Evolutionary conservation across 2,329 filamentous ascomycete species (phyloP).

Genomic region (Penicillium sp.): DNA sequence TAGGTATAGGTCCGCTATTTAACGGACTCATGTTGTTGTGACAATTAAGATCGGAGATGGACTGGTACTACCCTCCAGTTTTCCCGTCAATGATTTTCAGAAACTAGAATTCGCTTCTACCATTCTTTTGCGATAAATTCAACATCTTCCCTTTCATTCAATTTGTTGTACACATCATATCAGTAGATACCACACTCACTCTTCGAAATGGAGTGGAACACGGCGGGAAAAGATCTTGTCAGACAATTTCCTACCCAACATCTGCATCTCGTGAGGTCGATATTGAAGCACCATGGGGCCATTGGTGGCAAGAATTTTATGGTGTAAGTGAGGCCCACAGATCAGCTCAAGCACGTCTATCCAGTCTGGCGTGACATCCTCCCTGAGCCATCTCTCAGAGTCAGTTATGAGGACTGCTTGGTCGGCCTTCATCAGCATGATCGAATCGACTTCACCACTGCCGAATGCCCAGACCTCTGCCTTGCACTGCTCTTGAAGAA

Average conservation of each 20-base stretch:
- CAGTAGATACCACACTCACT: neutral
- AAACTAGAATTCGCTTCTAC: neutral
- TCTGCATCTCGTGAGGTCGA: neutral
- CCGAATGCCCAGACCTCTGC: slow-evolving; percentile 60
- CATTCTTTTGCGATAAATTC: neutral
- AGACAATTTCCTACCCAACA: neutral
- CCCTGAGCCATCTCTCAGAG: slow-evolving; percentile 51
- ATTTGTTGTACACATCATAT: neutral
- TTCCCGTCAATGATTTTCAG: neutral
- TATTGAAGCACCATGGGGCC: neutral
- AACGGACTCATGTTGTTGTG: no score
- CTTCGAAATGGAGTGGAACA: neutral
- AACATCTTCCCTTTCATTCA: neutral
- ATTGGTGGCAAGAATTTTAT: neutral
- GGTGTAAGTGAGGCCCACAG: neutral
- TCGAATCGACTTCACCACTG: slow-evolving; percentile 62
- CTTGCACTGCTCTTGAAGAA: slow-evolving; percentile 41
- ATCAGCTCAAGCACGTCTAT: neutral
- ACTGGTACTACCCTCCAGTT: neutral
- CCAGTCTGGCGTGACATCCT: slow-evolving; percentile 56
- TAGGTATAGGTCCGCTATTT: no score
- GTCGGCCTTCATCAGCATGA: slow-evolving; percentile 60
- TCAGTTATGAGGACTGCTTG: slow-evolving; percentile 61
- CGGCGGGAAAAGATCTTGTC: neutral
- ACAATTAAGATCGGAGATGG: no score